phyloP scores from a whole-genome alignment of 176 grass and related monocot species.

The Eleusine indica region DNA sequence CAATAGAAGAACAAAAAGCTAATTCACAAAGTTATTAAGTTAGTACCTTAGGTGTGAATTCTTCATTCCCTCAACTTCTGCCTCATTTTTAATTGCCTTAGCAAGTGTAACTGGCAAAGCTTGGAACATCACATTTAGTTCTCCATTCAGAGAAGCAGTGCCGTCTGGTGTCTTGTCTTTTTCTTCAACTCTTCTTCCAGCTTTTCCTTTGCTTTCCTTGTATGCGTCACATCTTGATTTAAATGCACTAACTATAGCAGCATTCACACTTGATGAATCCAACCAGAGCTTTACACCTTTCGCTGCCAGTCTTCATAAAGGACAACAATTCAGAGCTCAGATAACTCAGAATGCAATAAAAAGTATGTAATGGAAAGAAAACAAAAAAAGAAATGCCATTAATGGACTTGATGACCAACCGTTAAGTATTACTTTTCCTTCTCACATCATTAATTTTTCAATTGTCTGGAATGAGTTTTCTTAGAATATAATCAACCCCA shows the following conservation, averaged over 20 bases:
- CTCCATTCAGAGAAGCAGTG: slow-evolving; percentile 38
- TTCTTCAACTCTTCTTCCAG: slow-evolving; percentile 20
- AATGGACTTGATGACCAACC: neutral
- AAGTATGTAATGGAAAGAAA: neutral
- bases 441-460: neutral
- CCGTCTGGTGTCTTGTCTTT: slow-evolving; percentile 20
- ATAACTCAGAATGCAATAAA: neutral
- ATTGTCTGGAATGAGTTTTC: neutral
- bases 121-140: slow-evolving; percentile 57
- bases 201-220: slow-evolving; percentile 39
- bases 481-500: neutral
- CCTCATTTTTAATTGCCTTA: slow-evolving; percentile 87
- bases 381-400: too few species aligned
- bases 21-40: slow-evolving; percentile 25
- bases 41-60: slow-evolving; percentile 85
- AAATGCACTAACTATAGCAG: slow-evolving; percentile 82
- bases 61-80: slow-evolving; percentile 91
- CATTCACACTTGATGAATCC: slow-evolving; percentile 89
- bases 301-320: slow-evolving; percentile 73
- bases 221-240: slow-evolving; percentile 59
- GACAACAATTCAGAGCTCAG: slow-evolving; percentile 25
- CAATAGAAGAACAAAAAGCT: neutral
- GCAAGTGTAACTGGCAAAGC: slow-evolving; percentile 76
- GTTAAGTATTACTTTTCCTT: neutral
- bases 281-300: slow-evolving; percentile 80